These are phyloP conservation scores for Dendrobium chrysotoxum DNA, from an alignment of 106 monocot species.

Conservation along the genomic window DNA sequence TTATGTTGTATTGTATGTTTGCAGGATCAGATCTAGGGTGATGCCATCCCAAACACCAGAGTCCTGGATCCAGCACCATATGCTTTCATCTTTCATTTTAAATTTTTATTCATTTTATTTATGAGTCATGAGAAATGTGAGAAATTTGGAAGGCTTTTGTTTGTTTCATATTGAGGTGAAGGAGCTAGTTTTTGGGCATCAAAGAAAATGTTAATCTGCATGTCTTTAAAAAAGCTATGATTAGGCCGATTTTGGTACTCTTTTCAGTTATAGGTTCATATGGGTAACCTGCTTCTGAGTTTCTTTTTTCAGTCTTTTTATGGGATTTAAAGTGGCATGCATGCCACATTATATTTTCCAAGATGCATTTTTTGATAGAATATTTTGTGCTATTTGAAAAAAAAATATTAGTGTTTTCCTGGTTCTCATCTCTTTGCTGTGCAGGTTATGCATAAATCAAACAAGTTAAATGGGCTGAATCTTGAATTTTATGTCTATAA, in stretches of 20 bases:
- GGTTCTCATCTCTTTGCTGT: neutral
- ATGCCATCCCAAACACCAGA: too few species aligned
- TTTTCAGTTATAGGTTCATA: neutral
- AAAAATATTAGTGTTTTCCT: neutral
- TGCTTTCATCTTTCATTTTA: neutral
- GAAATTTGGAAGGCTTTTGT: neutral
- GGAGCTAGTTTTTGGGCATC: neutral
- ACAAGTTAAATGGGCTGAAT: neutral
- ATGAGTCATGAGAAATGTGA: neutral
- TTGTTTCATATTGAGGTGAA: neutral
- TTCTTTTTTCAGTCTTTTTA: neutral
- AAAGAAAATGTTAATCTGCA: neutral
- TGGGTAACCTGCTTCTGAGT: neutral
- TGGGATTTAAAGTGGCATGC: neutral
- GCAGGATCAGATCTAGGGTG: too few species aligned
- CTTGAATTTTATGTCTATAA: neutral
- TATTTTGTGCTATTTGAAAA: slow-evolving; percentile 3
- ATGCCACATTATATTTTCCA: neutral
- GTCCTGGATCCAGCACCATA: too few species aligned
- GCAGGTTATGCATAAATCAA: neutral
- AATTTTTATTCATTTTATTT: neutral
- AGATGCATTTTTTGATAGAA: neutral
- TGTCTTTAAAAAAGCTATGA: neutral
- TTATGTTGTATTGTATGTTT: neutral
- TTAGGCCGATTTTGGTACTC: neutral